phyloP scores from a whole-genome alignment of 257 asterid species.

The Solanum corneliomulleri region DNA sequence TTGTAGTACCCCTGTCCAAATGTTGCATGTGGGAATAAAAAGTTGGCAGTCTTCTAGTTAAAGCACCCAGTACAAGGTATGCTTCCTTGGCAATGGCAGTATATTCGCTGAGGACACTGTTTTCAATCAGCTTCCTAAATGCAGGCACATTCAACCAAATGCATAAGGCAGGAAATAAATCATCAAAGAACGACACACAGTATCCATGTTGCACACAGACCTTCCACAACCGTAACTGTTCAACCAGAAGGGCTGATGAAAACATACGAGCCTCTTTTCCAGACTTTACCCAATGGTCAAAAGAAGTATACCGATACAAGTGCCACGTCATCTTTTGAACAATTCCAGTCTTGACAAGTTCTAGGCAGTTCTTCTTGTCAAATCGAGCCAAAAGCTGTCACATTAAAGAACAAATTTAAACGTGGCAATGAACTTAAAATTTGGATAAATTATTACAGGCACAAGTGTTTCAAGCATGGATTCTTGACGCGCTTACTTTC shows the following conservation, averaged over 20 bases:
- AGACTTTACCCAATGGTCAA: conserved; percentile 60
- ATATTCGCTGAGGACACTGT: conserved; percentile 49
- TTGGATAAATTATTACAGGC: neutral
- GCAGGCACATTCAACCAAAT: conserved; percentile 68
- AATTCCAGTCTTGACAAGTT: conserved; percentile 47
- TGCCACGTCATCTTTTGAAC: conserved; percentile 77
- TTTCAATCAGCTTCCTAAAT: conserved; percentile 38
- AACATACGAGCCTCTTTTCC: conserved; percentile 65
- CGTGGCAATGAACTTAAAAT: neutral
- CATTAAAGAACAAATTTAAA: neutral
- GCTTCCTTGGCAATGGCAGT: conserved; percentile 64
- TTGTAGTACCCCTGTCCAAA: conserved; percentile 8
- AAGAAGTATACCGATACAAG: conserved; percentile 51
- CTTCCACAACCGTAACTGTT: conserved; percentile 80
- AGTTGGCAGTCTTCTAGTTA: conserved; percentile 66
- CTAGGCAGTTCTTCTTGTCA: conserved; percentile 49
- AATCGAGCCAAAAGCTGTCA: conserved; percentile 66
- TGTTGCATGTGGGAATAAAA: conserved; percentile 34
- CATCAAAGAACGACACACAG: conserved; percentile 51
- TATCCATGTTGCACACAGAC: conserved; percentile 60
- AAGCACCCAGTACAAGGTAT: conserved; percentile 58
- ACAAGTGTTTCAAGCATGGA: neutral
- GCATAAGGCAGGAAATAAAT: conserved; percentile 55
- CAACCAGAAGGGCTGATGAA: conserved; percentile 69
- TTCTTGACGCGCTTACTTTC: conserved; percentile 42